phyloP scores from a whole-genome alignment of 2,329 filamentous ascomycete genomes.

The Aspergillus ustus region DNA sequence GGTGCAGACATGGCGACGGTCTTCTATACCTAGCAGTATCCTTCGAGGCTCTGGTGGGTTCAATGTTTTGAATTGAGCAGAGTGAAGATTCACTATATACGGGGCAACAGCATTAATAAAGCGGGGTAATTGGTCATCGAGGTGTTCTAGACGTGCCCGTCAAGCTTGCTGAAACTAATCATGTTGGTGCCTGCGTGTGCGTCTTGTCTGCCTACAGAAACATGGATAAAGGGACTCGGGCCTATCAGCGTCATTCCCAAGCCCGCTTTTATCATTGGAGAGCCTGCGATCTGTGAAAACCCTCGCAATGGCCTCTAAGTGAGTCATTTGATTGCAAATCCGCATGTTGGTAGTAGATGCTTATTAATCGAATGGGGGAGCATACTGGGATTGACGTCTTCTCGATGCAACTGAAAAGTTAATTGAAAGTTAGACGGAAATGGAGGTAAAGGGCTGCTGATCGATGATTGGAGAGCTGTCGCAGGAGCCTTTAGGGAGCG shows the following conservation, averaged over 20 bases:
- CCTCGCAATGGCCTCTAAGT: not conserved
- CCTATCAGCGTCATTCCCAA: not conserved
- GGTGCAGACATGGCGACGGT: constrained; percentile 28
- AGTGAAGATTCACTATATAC: not conserved
- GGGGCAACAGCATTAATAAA: not conserved
- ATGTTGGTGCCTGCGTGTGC: not conserved
- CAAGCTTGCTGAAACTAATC: not conserved
- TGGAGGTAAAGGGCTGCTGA: not conserved
- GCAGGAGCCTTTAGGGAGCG: not conserved
- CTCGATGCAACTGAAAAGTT: not conserved
- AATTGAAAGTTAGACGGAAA: not conserved
- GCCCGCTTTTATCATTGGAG: not conserved
- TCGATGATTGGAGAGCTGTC: not conserved
- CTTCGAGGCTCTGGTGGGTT: not conserved
- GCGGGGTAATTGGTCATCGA: not conserved
- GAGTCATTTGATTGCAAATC: not conserved
- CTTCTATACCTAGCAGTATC: not conserved
- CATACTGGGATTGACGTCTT: not conserved
- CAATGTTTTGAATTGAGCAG: too few species aligned
- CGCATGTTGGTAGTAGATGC: not conserved
- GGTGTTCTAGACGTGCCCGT: not conserved
- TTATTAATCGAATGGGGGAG: not conserved
- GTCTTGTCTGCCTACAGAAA: not conserved
- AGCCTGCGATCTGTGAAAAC: not conserved
- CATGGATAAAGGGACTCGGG: not conserved